Evolutionary conservation across 176 grass and related monocot genomes (phyloP).

Genomic region (Avena atlantica): DNA sequence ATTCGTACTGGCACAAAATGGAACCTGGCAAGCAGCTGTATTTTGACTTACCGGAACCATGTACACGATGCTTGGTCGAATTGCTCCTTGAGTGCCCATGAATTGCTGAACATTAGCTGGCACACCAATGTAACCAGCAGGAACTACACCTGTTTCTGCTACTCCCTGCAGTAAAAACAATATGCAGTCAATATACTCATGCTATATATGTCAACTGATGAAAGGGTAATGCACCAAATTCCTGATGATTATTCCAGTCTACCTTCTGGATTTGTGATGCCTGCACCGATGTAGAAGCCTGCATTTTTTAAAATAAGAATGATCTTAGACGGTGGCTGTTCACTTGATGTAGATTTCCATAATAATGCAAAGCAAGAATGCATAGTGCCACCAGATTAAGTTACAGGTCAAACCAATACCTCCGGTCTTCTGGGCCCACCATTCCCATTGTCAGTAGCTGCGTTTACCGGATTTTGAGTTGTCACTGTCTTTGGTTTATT

Average conservation of each 20-base stretch:
- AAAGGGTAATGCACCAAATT: slow-evolving; percentile 37
- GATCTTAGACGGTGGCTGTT: slow-evolving; percentile 24
- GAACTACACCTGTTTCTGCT: slow-evolving; percentile 53
- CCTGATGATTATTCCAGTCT: slow-evolving; percentile 40
- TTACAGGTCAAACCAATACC: slow-evolving; percentile 49
- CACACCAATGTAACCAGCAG: slow-evolving; percentile 61
- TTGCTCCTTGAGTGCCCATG: slow-evolving; percentile 64
- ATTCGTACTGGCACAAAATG: slow-evolving; percentile 16
- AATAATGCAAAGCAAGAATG: slow-evolving; percentile 31
- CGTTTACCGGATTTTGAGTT: slow-evolving; percentile 60
- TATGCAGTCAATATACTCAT: slow-evolving; percentile 40
- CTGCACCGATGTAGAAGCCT: slow-evolving; percentile 56
- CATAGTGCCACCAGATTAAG: not conserved
- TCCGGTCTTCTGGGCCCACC: slow-evolving; percentile 50
- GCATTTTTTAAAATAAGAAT: slow-evolving; percentile 46
- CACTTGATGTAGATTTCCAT: slow-evolving; percentile 29
- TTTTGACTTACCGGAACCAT: slow-evolving; percentile 89
- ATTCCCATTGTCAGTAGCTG: slow-evolving; percentile 58
- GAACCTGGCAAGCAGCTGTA: slow-evolving; percentile 16
- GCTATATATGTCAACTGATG: slow-evolving; percentile 8
- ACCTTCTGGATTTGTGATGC: slow-evolving; percentile 63
- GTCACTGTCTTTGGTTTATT: slow-evolving; percentile 56
- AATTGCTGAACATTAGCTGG: slow-evolving; percentile 75
- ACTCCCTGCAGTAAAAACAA: slow-evolving; percentile 54
- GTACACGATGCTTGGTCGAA: slow-evolving; percentile 87